phyloP scores from a whole-genome alignment of 495 filamentous ascomycete genomes.

The Penicillium lividum region DNA sequence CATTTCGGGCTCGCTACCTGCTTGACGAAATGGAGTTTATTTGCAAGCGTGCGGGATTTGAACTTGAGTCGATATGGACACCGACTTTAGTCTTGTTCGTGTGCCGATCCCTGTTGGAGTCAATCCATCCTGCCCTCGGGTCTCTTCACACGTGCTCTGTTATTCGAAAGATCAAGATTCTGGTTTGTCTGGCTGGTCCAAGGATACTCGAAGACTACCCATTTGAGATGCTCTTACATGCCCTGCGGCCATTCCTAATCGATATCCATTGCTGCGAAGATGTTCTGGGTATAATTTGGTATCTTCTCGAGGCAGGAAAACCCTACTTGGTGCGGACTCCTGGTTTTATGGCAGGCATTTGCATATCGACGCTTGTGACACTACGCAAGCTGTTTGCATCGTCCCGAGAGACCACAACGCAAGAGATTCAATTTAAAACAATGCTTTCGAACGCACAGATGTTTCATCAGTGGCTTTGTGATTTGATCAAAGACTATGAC shows the following conservation, averaged over 20 bases:
- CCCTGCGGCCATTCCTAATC: constrained; percentile 73
- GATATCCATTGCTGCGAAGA: constrained; percentile 91
- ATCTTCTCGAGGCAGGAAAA: constrained; percentile 71
- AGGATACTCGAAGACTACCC: constrained; percentile 75
- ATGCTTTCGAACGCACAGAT: constrained; percentile 65
- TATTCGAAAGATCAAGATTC: constrained; percentile 78
- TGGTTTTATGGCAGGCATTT: constrained; percentile 75
- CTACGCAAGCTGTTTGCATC: constrained; percentile 69
- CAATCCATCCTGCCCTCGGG: constrained; percentile 83
- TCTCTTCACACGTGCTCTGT: constrained; percentile 83
- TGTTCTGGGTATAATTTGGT: constrained; percentile 82
- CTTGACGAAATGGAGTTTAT: constrained; percentile 72
- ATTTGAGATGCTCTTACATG: constrained; percentile 87
- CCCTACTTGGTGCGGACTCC: constrained; percentile 63
- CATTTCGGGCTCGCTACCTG: constrained; percentile 76
- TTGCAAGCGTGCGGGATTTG: constrained; percentile 66
- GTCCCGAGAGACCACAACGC: constrained; percentile 67
- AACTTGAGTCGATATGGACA: constrained; percentile 71
- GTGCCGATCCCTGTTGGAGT: constrained; percentile 73
- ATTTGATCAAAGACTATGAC: constrained; percentile 58
- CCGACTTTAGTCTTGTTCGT: constrained; percentile 72
- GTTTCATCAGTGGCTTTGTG: constrained; percentile 73
- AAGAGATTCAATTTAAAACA: constrained; percentile 70
- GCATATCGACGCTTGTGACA: constrained; percentile 72
- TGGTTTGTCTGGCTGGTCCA: constrained; percentile 74